Percentiles rank a stretch among this genome's conserved stretches.
Conservation (phyloP, 352 stramenopile genomes). For the Hyphochytrium catenoides region DNA sequence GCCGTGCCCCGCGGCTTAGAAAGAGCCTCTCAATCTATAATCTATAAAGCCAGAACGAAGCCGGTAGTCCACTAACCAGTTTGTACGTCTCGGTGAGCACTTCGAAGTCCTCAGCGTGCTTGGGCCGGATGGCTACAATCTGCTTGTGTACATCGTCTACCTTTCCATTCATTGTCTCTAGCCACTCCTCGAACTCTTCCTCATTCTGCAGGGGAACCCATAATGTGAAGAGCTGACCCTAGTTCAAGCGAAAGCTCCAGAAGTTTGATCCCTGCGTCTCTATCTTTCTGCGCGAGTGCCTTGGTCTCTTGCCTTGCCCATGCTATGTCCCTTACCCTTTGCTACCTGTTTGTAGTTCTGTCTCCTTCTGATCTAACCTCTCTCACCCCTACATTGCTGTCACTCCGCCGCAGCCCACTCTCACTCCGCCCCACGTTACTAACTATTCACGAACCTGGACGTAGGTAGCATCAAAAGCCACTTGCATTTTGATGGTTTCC, state of each 20-base stretch:
- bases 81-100: conserved; percentile 69
- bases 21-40: conserved; percentile 4
- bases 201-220: too few species aligned
- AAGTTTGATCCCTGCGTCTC: too few species aligned
- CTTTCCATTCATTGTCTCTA: conserved; percentile 24
- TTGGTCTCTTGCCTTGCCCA: neutral
- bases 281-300: too few species aligned
- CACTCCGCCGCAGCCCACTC: too few species aligned
- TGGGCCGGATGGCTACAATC: conserved; percentile 44
- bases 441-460: too few species aligned
- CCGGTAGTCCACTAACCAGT: conserved; percentile 12
- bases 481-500: conserved; percentile 83
- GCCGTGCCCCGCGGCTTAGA: conserved; percentile 3
- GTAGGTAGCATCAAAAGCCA: conserved; percentile 75
- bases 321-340: neutral
- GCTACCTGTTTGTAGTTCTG: conserved; percentile 35
- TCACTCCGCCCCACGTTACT: too few species aligned
- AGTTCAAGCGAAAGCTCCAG: too few species aligned
- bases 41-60: conserved; percentile 2
- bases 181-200: conserved; percentile 28
- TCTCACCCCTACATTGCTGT: too few species aligned
- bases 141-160: conserved; percentile 32
- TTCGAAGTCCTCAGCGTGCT: conserved; percentile 61
- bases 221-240: too few species aligned
- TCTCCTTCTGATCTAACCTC: too few species aligned